phyloP scores from a whole-genome alignment of 164 flowering plant genomes.

The Vitis rotundifolia region DNA sequence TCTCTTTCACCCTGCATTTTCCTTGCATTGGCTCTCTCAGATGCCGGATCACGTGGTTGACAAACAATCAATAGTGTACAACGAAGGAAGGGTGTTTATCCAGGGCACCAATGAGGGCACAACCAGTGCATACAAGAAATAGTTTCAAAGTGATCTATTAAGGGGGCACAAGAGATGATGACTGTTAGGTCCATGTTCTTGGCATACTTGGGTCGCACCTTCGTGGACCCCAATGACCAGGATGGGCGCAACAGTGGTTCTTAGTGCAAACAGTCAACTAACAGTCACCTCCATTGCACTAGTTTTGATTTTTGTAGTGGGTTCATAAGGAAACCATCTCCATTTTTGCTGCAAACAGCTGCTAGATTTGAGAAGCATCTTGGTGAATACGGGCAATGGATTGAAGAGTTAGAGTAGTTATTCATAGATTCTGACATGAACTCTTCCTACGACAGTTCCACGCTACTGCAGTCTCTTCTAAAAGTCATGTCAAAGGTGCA shows the following conservation, averaged over 20 bases:
- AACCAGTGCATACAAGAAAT: conserved; percentile 64
- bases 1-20: conserved; percentile 84
- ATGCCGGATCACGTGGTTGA: conserved; percentile 76
- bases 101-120: conserved; percentile 67
- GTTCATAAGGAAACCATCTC: conserved; percentile 84
- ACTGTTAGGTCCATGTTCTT: conserved; percentile 83
- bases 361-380: conserved; percentile 82
- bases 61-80: conserved; percentile 62
- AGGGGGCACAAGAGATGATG: conserved; percentile 61
- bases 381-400: conserved; percentile 83
- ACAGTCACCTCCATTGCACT: conserved; percentile 55
- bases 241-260: conserved; percentile 53
- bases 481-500: conserved; percentile 93
- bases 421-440: conserved; percentile 57
- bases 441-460: conserved; percentile 36
- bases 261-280: conserved; percentile 46
- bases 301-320: conserved; percentile 87
- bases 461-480: conserved; percentile 83
- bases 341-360: conserved; percentile 76
- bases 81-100: conserved; percentile 75
- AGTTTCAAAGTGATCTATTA: conserved; percentile 67
- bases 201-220: conserved; percentile 76
- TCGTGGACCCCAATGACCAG: conserved; percentile 77
- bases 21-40: conserved; percentile 95
- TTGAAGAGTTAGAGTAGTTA: conserved; percentile 93